Evolutionary conservation across 1,284 basidiomycete genomes (phyloP).

Genomic region (Rhodotorula sp.): DNA sequence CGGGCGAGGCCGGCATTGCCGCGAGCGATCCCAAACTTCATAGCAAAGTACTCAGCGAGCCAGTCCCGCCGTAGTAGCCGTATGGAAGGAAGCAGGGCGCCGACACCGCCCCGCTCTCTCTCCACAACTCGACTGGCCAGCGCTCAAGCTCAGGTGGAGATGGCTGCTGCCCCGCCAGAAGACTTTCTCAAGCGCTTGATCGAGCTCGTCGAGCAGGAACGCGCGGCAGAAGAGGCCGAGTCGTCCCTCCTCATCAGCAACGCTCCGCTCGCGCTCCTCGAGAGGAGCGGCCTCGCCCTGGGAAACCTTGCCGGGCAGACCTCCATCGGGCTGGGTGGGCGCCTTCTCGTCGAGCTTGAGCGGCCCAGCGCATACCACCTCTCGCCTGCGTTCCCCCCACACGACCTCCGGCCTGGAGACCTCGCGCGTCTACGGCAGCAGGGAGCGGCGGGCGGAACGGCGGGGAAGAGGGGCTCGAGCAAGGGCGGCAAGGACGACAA

Average conservation of each 20-base stretch:
- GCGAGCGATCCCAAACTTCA: too few relatives aligned
- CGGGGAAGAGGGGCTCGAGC: not conserved
- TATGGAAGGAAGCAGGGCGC: too few relatives aligned
- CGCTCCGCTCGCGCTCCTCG: constrained; percentile 12
- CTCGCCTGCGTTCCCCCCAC: constrained; percentile 19
- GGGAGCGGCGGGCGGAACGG: not conserved
- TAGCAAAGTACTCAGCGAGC: too few relatives aligned
- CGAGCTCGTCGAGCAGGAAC: constrained; percentile 21
- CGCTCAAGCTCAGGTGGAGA: not conserved
- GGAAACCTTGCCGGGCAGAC: constrained; percentile 8
- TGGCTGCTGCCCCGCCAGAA: constrained; percentile 6
- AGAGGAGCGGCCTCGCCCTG: constrained; percentile 13
- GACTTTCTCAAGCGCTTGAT: constrained; percentile 23
- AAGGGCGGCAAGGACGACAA: not conserved
- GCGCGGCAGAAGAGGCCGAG: constrained; percentile 15
- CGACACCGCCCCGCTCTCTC: too few relatives aligned
- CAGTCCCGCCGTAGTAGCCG: too few relatives aligned
- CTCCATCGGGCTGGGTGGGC: constrained; percentile 41
- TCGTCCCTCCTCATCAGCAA: constrained; percentile 19
- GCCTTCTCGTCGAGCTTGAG: constrained; percentile 42
- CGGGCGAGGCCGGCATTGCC: too few relatives aligned
- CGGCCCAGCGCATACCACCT: constrained; percentile 22
- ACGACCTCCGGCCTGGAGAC: constrained; percentile 43
- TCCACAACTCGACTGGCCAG: too few relatives aligned
- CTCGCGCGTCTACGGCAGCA: constrained; percentile 9